These are phyloP conservation scores for Agroathelia rolfsii DNA, from an alignment of 1,284 basidiomycete genomes.

Conservation along the genomic window DNA sequence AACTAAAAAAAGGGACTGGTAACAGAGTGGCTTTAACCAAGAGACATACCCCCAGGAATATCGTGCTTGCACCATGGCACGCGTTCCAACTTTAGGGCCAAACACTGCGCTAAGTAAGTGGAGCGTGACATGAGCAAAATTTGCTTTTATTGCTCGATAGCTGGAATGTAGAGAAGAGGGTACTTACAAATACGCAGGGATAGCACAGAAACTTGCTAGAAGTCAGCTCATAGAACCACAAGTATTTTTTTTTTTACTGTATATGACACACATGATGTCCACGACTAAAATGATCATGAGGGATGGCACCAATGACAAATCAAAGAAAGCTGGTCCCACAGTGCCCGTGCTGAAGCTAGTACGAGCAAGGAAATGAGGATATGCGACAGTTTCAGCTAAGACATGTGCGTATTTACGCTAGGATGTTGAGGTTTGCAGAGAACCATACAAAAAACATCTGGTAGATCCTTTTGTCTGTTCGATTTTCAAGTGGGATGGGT, in stretches of 20 bases:
- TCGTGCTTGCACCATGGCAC: slow-evolving; percentile 34
- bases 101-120: slow-evolving; percentile 22
- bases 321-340: slow-evolving; percentile 1
- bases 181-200: slow-evolving; percentile 47
- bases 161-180: slow-evolving; percentile 2
- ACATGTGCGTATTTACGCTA: slow-evolving; percentile 30
- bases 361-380: too few species aligned
- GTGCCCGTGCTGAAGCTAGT: slow-evolving; percentile 2
- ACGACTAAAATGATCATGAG: slow-evolving; percentile 1
- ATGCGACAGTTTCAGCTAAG: too few species aligned
- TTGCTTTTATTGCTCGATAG: slow-evolving; percentile 13
- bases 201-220: slow-evolving; percentile 14
- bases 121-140: too few species aligned
- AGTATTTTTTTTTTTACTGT: too few species aligned
- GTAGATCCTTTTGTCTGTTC: slow-evolving; percentile 43
- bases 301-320: neutral
- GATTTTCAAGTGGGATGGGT: slow-evolving; percentile 34
- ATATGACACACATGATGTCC: neutral
- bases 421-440: slow-evolving; percentile 50
- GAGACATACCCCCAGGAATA: slow-evolving; percentile 23
- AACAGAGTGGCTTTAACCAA: neutral
- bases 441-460: slow-evolving; percentile 65
- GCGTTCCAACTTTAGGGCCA: slow-evolving; percentile 32
- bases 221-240: too few species aligned
- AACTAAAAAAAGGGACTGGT: neutral